Percentiles rank a stretch among this genome's conserved stretches.
Conservation (phyloP, 2,329 filamentous ascomycete genomes). For the Sporothrix euskadiensis region DNA sequence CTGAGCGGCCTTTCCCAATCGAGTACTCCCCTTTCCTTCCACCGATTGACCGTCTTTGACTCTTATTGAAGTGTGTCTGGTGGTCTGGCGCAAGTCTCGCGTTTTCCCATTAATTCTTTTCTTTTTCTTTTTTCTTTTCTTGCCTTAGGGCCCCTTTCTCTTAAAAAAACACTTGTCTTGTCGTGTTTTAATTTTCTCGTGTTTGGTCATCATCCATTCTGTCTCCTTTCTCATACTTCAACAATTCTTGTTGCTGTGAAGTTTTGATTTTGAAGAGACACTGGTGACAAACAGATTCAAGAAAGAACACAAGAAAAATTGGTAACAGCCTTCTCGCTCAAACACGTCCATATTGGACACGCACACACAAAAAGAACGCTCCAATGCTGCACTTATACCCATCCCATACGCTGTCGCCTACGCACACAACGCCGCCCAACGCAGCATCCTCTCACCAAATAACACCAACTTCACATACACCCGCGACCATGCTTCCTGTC, state of each 20-base stretch:
- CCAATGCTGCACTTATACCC: constrained; percentile 10
- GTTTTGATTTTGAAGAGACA: not conserved
- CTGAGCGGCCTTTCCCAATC: constrained; percentile 16
- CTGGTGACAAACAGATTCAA: not conserved
- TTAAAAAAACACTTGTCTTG: not conserved
- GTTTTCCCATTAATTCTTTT: not conserved
- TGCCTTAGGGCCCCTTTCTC: not conserved
- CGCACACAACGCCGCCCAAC: not conserved
- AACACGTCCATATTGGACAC: not conserved
- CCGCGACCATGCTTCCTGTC: constrained; percentile 2
- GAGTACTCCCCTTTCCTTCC: not conserved
- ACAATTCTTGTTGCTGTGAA: not conserved
- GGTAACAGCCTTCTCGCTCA: not conserved
- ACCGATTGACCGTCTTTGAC: not conserved
- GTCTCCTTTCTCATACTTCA: not conserved
- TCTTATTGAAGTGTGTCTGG: not conserved
- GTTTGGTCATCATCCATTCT: not conserved
- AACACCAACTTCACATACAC: not conserved
- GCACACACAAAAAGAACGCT: not conserved
- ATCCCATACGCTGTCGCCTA: not conserved
- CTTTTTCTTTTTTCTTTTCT: not conserved
- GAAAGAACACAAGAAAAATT: not conserved
- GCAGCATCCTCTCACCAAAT: not conserved
- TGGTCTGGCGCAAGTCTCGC: constrained; percentile 11
- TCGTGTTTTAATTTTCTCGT: not conserved